Conservation (phyloP, 495 filamentous ascomycete genomes). For the Aspergillus avenaceus region DNA sequence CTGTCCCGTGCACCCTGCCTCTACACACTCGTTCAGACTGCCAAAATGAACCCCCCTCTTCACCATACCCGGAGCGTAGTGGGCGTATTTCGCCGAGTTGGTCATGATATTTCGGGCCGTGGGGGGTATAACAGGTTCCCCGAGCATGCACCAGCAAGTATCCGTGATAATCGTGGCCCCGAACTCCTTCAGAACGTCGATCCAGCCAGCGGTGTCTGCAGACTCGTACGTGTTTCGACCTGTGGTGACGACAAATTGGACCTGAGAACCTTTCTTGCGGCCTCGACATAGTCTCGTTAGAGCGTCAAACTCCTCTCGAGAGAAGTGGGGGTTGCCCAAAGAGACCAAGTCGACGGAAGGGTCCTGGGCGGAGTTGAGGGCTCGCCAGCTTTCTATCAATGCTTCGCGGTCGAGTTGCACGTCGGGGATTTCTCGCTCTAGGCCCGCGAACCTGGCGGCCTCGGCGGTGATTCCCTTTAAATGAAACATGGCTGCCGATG, state of each 20-base stretch:
- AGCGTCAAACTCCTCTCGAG: conserved; percentile 16
- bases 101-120: conserved; percentile 3
- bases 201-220: neutral
- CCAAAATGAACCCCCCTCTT: conserved; percentile 7
- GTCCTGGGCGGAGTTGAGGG: conserved; percentile 13
- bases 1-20: conserved; percentile 3
- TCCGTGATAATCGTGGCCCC: conserved; percentile 6
- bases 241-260: conserved; percentile 2
- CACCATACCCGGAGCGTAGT: conserved; percentile 9
- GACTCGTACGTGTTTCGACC: neutral
- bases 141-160: conserved; percentile 13
- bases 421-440: neutral
- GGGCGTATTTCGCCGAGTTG: conserved; percentile 10
- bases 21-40: conserved; percentile 4
- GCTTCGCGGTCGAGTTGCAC: neutral
- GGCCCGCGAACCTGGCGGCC: conserved; percentile 4
- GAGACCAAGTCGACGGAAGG: conserved; percentile 23
- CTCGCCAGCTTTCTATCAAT: conserved; percentile 8
- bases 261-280: neutral
- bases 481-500: conserved; percentile 31
- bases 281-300: neutral
- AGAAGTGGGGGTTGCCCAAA: conserved; percentile 32
- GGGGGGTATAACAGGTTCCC: conserved; percentile 4
- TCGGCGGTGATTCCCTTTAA: conserved; percentile 23
- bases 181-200: neutral